phyloP scores from a whole-genome alignment of 305 asterid genomes.

The Euphrasia arctica region DNA sequence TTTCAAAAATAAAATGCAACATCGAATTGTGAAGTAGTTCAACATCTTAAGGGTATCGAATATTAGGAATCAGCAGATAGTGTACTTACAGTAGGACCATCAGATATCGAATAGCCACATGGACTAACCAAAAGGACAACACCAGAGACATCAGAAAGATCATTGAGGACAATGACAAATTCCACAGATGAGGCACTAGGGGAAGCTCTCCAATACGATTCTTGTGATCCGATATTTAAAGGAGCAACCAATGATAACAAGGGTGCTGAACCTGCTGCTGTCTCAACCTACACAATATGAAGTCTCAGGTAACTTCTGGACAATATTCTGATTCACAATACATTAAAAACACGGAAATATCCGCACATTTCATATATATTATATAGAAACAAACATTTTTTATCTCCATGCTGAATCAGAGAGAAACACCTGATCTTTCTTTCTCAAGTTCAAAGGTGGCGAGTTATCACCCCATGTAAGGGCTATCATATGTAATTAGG shows the following conservation, averaged over 20 bases:
- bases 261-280: constrained; percentile 90
- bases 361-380: constrained; percentile 4
- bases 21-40: constrained; percentile 21
- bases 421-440: constrained; percentile 6
- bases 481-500: not conserved
- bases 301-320: constrained; percentile 9
- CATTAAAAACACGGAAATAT: constrained; percentile 10
- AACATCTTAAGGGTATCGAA: constrained; percentile 21
- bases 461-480: not conserved
- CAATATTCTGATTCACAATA: constrained; percentile 1
- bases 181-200: constrained; percentile 70
- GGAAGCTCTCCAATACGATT: constrained; percentile 92
- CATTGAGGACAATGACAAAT: constrained; percentile 71
- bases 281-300: constrained; percentile 65
- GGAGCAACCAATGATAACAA: constrained; percentile 79
- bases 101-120: constrained; percentile 87
- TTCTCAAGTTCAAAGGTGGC: constrained; percentile 22
- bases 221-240: constrained; percentile 58
- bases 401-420: constrained; percentile 12
- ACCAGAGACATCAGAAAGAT: constrained; percentile 86
- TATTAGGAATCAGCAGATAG: constrained; percentile 21
- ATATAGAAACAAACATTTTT: constrained; percentile 10
- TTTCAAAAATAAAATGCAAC: constrained; percentile 16
- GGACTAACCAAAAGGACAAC: constrained; percentile 84
- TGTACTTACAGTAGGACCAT: constrained; percentile 87